These are phyloP conservation scores for Malassezia japonica DNA, from an alignment of 1,284 basidiomycete species.

Conservation along the genomic window DNA sequence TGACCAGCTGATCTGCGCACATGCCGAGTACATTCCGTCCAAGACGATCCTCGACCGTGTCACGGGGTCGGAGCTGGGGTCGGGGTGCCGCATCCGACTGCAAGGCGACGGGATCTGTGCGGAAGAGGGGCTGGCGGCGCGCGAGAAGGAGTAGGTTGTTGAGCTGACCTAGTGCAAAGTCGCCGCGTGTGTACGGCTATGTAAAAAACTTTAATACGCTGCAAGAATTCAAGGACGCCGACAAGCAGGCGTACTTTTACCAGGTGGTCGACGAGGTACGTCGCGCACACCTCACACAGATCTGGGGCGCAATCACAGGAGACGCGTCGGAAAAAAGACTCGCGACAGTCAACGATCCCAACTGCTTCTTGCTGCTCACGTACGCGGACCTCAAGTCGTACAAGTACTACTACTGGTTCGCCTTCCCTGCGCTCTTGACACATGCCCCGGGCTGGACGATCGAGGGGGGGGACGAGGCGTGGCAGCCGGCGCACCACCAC, in stretches of 20 bases:
- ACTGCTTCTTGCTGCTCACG: conserved; percentile 75
- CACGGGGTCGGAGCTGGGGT: conserved; percentile 52
- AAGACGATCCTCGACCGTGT: conserved; percentile 65
- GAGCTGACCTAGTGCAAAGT: background rate
- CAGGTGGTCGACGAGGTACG: conserved; percentile 8
- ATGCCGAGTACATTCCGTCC: conserved; percentile 63
- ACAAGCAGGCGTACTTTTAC: conserved; percentile 71
- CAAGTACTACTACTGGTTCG: conserved; percentile 95
- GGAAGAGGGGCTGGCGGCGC: background rate
- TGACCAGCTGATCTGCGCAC: conserved; percentile 61
- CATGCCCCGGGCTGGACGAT: conserved; percentile 19
- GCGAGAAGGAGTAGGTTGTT: background rate
- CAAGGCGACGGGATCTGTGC: conserved; percentile 38
- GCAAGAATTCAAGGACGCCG: conserved; percentile 81
- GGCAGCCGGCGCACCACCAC: background rate
- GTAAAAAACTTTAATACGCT: conserved; percentile 81
- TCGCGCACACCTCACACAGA: too few relatives aligned
- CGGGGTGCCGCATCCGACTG: conserved; percentile 37
- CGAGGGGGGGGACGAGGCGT: background rate
- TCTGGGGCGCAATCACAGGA: background rate
- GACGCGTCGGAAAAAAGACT: background rate
- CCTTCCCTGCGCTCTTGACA: conserved; percentile 75
- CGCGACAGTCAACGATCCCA: conserved; percentile 41
- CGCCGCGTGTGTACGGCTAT: conserved; percentile 51
- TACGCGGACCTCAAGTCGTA: conserved; percentile 97